A percentile compares a stretch with the other conserved stretches of the same genome.
Evolutionary conservation across 1,284 basidiomycete genomes (phyloP).

Genomic region (Rugosomyces carneus): DNA sequence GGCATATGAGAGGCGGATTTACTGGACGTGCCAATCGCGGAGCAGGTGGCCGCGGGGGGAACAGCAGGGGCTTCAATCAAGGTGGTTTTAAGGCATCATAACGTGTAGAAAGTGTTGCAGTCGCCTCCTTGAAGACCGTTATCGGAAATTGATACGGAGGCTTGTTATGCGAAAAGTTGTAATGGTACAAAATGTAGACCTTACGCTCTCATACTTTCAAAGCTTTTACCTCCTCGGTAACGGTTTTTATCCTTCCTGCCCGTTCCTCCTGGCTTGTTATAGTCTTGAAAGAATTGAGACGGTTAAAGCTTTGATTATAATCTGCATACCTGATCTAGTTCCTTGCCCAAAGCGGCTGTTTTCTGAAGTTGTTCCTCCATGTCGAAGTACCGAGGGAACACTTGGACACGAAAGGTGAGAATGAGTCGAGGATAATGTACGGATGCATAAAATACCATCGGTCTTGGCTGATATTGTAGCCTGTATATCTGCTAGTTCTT

Average conservation of each 20-base stretch:
- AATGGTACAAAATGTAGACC: too few species aligned
- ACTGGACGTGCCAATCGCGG: conserved; percentile 24
- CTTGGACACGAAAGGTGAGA: neutral
- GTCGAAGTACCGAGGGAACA: conserved; percentile 8
- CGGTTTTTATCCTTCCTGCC: conserved; percentile 32
- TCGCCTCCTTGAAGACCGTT: neutral
- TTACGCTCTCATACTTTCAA: conserved; percentile 33
- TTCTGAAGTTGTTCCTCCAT: conserved; percentile 26
- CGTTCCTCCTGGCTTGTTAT: conserved; percentile 40
- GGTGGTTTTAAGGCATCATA: conserved; percentile 44
- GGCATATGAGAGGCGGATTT: conserved; percentile 23
- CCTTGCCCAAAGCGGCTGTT: conserved; percentile 36
- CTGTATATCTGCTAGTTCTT: conserved; percentile 17
- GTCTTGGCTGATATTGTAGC: conserved; percentile 10
- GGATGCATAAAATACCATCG: conserved; percentile 17
- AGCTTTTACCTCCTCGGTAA: conserved; percentile 40
- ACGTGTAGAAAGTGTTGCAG: neutral
- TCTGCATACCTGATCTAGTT: conserved; percentile 44
- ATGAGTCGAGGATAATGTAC: neutral
- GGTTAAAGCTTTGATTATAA: neutral
- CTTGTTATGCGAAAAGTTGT: neutral
- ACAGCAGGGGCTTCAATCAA: conserved; percentile 22
- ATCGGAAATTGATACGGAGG: neutral
- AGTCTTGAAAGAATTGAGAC: conserved; percentile 28
- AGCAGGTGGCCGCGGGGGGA: conserved; percentile 29